Evolutionary conservation across 139 green algal species (phyloP).

Genomic region (Coelastrella sp.): DNA sequence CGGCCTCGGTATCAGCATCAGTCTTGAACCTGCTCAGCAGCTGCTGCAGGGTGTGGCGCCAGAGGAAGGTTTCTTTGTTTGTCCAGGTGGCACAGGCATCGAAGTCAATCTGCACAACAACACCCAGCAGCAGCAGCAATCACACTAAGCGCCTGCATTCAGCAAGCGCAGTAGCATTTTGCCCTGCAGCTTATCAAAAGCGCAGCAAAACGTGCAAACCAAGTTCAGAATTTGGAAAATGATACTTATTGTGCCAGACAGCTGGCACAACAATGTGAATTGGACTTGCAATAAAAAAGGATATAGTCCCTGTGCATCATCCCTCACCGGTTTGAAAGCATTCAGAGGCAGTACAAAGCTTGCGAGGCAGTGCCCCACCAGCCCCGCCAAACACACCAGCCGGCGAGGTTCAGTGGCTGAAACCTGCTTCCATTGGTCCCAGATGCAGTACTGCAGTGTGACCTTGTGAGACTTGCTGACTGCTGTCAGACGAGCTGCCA

Average conservation of each 20-base stretch:
- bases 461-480: slow-evolving; percentile 68
- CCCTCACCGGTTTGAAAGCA: slow-evolving; percentile 1
- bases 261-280: not conserved
- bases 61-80: slow-evolving; percentile 60
- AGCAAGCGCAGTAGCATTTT: not conserved
- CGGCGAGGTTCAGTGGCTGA: not conserved
- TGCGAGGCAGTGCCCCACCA: slow-evolving; percentile 7
- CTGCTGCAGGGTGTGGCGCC: slow-evolving; percentile 73
- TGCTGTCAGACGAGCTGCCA: slow-evolving; percentile 71
- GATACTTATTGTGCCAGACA: too few relatives aligned
- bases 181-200: not conserved
- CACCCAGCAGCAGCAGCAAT: not conserved
- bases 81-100: slow-evolving; percentile 49
- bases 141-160: not conserved
- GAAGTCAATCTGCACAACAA: slow-evolving; percentile 59
- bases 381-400: slow-evolving; percentile 12
- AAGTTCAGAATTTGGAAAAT: too few relatives aligned
- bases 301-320: not conserved
- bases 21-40: slow-evolving; percentile 57
- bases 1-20: slow-evolving; percentile 11
- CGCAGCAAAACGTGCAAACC: not conserved
- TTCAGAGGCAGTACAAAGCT: slow-evolving; percentile 26
- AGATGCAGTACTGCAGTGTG: slow-evolving; percentile 80
- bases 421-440: slow-evolving; percentile 71
- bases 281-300: too few relatives aligned